Evolutionary conservation across 73 alveolate species (phyloP).

Genomic region (Paraurostyla sp.): DNA sequence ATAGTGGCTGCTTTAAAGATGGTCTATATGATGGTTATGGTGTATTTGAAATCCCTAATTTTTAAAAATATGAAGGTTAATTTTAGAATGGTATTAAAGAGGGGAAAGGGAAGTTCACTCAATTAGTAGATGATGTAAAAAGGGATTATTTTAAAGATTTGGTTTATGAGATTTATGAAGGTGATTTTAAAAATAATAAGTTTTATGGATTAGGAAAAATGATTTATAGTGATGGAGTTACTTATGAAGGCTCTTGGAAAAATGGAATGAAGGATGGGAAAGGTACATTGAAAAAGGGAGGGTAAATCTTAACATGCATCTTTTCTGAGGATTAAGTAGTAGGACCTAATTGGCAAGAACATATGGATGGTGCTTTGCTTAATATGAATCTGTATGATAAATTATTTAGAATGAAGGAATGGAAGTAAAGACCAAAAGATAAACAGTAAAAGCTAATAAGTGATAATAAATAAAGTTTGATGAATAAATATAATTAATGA

Average conservation of each 20-base stretch:
- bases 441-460: neutral
- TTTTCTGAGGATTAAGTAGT: conserved; percentile 1
- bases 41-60: neutral
- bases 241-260: conserved; percentile 31
- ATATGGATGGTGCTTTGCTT: neutral
- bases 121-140: conserved; percentile 13
- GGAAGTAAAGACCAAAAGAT: conserved; percentile 13
- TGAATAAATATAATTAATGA: neutral
- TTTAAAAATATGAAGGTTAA: neutral
- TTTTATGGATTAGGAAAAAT: conserved; percentile 32
- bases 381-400: conserved; percentile 3
- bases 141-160: conserved; percentile 24
- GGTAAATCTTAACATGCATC: neutral
- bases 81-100: conserved; percentile 19
- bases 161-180: conserved; percentile 42
- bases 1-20: conserved; percentile 9
- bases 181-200: conserved; percentile 15
- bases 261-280: conserved; percentile 45
- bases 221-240: conserved; percentile 36
- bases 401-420: neutral
- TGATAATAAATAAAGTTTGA: neutral
- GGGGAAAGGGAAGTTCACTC: conserved; percentile 30
- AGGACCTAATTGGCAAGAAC: conserved; percentile 44
- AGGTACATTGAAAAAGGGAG: neutral
- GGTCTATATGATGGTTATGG: conserved; percentile 25